Conservation (phyloP, 257 asterid genomes). For the Scutellaria minor region DNA sequence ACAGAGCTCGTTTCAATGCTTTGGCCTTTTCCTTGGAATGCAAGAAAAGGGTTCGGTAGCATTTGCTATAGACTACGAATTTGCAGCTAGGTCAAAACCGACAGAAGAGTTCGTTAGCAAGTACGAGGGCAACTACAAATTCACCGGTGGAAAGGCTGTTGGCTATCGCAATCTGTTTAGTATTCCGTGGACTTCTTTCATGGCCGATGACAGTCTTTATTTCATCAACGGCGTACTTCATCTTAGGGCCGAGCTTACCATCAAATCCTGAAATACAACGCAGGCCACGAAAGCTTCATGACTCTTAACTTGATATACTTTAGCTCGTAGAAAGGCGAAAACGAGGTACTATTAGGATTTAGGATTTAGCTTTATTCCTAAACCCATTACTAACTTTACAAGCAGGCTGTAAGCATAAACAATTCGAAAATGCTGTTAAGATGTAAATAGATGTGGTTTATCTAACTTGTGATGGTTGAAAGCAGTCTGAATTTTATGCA, state of each 20-base stretch:
- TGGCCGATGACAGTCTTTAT: constrained; percentile 75
- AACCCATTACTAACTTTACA: constrained; percentile 11
- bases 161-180: constrained; percentile 84
- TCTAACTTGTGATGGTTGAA: too few species aligned
- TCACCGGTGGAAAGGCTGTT: constrained; percentile 88
- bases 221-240: constrained; percentile 76
- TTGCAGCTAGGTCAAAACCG: constrained; percentile 81
- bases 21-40: constrained; percentile 92
- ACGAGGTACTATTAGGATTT: not conserved
- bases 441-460: too few species aligned
- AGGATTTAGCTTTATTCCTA: not conserved
- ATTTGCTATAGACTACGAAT: constrained; percentile 86
- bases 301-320: constrained; percentile 8
- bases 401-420: not conserved
- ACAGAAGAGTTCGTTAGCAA: constrained; percentile 73
- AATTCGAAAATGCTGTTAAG: too few species aligned
- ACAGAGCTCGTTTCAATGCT: constrained; percentile 78
- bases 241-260: constrained; percentile 86
- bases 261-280: constrained; percentile 39
- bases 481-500: too few species aligned
- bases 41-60: constrained; percentile 83
- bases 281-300: not conserved
- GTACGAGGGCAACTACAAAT: constrained; percentile 82
- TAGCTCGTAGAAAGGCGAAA: not conserved
- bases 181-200: constrained; percentile 71